Percentiles rank a stretch among this genome's conserved stretches.
Evolutionary conservation across 805 yeast genomes (phyloP).

Genomic region (Ogataea pini): DNA sequence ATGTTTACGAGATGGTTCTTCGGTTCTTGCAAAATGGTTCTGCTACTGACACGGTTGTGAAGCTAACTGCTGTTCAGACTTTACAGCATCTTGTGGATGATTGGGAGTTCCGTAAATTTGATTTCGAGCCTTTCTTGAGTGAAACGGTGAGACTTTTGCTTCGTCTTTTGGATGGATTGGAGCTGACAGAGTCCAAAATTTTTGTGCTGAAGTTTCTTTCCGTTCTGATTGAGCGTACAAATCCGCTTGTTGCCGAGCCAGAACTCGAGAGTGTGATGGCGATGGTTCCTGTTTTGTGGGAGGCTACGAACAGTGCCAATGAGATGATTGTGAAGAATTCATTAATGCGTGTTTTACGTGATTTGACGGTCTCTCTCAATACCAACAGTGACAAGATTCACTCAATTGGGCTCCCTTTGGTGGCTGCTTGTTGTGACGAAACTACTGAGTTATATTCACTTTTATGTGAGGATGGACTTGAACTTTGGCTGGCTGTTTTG

Average conservation of each 20-base stretch:
- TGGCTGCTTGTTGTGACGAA: slow-evolving; percentile 62
- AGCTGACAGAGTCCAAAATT: slow-evolving; percentile 74
- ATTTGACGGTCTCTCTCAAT: slow-evolving; percentile 57
- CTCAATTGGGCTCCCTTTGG: slow-evolving; percentile 63
- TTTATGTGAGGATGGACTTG: slow-evolving; percentile 83
- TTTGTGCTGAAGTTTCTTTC: slow-evolving; percentile 69
- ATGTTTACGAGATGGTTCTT: slow-evolving; percentile 59
- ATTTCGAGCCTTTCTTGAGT: slow-evolving; percentile 65
- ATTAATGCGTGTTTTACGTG: slow-evolving; percentile 56
- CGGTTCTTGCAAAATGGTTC: slow-evolving; percentile 44
- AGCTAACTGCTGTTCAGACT: slow-evolving; percentile 70
- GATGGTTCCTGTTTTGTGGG: slow-evolving; percentile 78
- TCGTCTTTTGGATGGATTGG: slow-evolving; percentile 48
- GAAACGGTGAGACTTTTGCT: slow-evolving; percentile 52
- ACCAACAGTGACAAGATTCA: slow-evolving; percentile 48
- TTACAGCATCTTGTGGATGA: slow-evolving; percentile 73
- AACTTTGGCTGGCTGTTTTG: slow-evolving; percentile 73
- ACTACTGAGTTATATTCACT: slow-evolving; percentile 54
- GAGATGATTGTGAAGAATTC: slow-evolving; percentile 52
- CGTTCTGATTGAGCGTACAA: slow-evolving; percentile 61
- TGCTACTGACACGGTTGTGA: slow-evolving; percentile 75
- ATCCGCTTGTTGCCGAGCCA: slow-evolving; percentile 56
- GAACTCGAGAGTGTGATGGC: slow-evolving; percentile 52
- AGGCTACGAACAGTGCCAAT: slow-evolving; percentile 45
- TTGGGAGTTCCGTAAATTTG: slow-evolving; percentile 76